Evolutionary conservation across 345 rosid species (phyloP).

Genomic region (Eucalyptus pauciflora): DNA sequence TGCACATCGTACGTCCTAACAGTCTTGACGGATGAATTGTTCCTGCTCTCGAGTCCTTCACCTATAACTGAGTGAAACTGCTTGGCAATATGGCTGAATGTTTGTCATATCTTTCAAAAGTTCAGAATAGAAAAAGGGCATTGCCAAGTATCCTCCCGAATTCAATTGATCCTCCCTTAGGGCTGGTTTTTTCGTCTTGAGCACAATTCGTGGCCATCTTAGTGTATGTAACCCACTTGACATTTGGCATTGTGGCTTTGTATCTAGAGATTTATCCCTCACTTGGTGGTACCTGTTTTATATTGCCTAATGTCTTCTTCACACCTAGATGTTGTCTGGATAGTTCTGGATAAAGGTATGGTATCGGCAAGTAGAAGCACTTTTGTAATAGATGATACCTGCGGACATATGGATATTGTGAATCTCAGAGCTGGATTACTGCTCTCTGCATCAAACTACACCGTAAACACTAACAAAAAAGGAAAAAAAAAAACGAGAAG

Average conservation of each 20-base stretch:
- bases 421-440: neutral
- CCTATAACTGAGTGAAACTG: neutral
- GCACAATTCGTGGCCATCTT: neutral
- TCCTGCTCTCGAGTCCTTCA: neutral
- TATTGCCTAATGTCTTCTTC: neutral
- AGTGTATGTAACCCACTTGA: neutral
- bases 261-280: neutral
- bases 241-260: neutral
- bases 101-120: neutral
- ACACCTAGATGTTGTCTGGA: neutral
- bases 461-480: neutral
- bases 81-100: neutral
- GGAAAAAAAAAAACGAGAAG: neutral
- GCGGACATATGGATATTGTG: neutral
- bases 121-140: neutral
- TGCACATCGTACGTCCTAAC: neutral
- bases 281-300: neutral
- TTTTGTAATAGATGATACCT: neutral
- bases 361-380: neutral
- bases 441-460: neutral
- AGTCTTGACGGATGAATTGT: too few relatives aligned
- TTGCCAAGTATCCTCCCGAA: neutral
- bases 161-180: neutral
- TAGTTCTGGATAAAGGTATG: neutral
- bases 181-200: neutral